Evolutionary conservation across 1,139 yeast species (phyloP), one percentile per base, ranked within the genome.

Genomic region (Meyerozyma sp.): DNA sequence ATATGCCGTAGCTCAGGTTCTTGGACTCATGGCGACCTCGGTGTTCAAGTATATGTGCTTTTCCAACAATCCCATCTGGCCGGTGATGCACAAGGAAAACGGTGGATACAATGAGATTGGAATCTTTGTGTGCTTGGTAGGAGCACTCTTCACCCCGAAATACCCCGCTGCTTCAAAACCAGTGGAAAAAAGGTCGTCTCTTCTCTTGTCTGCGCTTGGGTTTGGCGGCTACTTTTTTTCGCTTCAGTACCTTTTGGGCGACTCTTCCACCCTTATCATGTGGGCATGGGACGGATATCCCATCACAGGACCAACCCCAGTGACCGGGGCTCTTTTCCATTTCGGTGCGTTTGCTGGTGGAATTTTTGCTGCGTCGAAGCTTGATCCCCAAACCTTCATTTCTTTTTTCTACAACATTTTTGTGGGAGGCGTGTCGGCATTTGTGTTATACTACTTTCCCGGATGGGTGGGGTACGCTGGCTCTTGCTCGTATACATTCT

Each of bases 241-340:
- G 6, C 63, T 85, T 29, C 85, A 84, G 55, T 86, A 94, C 10
- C 79, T 83, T 66, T 65, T 91, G 43, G 77, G 88, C 18, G 98
- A 93, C 59, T 78, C 96, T 0, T 83, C 95, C 3, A 87, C 95
- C 6, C 73, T 91, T 43, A 84, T 88, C 14, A 72, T 84, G 42
- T 93, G 98, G 98, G 81, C 82, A 11, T 93, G 98, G 98, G 87
- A 84, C 50, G 98, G 98, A 1, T 93, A 75, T 61, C 96, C 96
- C 40, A 70, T 88, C 14, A 69, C 71, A 9, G 98, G 98, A 0
- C 98, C 98, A 10, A 73, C 88, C 29, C 90, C 96, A 10, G 82
- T 91, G 48, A 95, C 96, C 30, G 95, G 94, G 58, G 95, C 95
- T 40, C 75, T 84, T 11, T 57, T 85, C 23, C 81, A 89, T 30